These are phyloP conservation scores for Macrophomina pseudophaseolina DNA, from an alignment of 2,329 filamentous ascomycete genomes.

Conservation along the genomic window DNA sequence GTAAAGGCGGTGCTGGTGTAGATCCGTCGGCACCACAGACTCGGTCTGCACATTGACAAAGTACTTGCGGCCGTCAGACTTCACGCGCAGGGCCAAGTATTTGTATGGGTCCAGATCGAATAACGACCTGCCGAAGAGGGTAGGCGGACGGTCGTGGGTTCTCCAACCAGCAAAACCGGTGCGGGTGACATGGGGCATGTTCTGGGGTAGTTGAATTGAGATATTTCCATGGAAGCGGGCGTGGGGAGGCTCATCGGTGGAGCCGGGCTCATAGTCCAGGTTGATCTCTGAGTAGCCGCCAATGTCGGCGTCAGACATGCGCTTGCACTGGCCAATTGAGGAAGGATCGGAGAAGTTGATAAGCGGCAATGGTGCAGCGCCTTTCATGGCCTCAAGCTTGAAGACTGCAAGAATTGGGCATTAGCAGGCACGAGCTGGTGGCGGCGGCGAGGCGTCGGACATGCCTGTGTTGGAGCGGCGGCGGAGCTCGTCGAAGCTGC, in stretches of 20 bases:
- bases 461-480: slow-evolving; percentile 61
- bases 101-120: slow-evolving; percentile 91
- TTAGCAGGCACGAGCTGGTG: slow-evolving; percentile 41
- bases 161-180: slow-evolving; percentile 91
- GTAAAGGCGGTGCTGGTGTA: slow-evolving; percentile 92
- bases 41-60: slow-evolving; percentile 96
- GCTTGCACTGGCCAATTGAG: slow-evolving; percentile 61
- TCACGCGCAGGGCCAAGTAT: slow-evolving; percentile 86
- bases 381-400: slow-evolving; percentile 71
- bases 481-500: slow-evolving; percentile 64
- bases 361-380: slow-evolving; percentile 67
- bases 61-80: slow-evolving; percentile 89
- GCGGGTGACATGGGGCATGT: slow-evolving; percentile 75
- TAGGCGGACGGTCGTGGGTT: slow-evolving; percentile 75
- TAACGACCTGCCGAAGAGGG: slow-evolving; percentile 81
- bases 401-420: slow-evolving; percentile 57
- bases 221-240: slow-evolving; percentile 86
- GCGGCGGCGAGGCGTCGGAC: slow-evolving; percentile 32
- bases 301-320: slow-evolving; percentile 85
- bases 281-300: slow-evolving; percentile 81
- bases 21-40: slow-evolving; percentile 88
- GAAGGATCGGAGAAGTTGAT: slow-evolving; percentile 64
- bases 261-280: slow-evolving; percentile 66
- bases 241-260: slow-evolving; percentile 64
- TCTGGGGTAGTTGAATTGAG: slow-evolving; percentile 78